Percentiles rank a stretch among this genome's conserved stretches.
These are phyloP conservation scores for Xylariaceae sp. DNA, from an alignment of 2,329 filamentous ascomycete species.

Conservation along the genomic window DNA sequence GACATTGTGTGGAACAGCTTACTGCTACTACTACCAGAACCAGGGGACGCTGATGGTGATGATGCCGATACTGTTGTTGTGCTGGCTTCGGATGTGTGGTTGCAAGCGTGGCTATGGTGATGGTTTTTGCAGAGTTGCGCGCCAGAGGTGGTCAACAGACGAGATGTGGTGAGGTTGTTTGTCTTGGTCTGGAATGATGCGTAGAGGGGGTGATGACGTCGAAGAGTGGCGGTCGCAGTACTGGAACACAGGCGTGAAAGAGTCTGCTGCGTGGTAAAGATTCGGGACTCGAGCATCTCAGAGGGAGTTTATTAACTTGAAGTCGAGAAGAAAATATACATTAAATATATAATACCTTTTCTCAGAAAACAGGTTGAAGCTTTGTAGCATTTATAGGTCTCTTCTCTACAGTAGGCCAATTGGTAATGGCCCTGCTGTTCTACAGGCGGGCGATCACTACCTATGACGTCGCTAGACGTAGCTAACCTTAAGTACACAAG, in stretches of 20 bases:
- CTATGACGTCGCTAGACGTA: background rate
- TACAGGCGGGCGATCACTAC: background rate
- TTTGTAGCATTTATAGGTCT: background rate
- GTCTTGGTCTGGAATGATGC: background rate
- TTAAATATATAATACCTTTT: no score
- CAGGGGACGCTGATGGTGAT: background rate
- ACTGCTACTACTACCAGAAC: no score
- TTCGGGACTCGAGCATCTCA: slow-evolving; percentile 15
- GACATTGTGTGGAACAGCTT: slow-evolving; percentile 9
- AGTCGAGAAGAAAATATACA: no score
- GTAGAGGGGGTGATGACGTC: slow-evolving; percentile 24
- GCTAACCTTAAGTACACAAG: background rate
- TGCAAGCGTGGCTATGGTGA: background rate
- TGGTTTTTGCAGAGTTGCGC: background rate
- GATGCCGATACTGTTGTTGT: background rate
- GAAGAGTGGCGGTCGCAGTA: slow-evolving; percentile 8
- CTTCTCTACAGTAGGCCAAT: no score
- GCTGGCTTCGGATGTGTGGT: background rate
- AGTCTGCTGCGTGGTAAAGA: slow-evolving; percentile 5
- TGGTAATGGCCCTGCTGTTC: background rate
- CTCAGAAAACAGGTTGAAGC: background rate
- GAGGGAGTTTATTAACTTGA: no score
- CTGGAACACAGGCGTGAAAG: slow-evolving; percentile 4
- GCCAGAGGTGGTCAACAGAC: background rate
- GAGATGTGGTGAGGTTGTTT: background rate